Evolutionary conservation across 352 stramenopile genomes (phyloP).

Genomic region (Globisporangium cystogenes): DNA sequence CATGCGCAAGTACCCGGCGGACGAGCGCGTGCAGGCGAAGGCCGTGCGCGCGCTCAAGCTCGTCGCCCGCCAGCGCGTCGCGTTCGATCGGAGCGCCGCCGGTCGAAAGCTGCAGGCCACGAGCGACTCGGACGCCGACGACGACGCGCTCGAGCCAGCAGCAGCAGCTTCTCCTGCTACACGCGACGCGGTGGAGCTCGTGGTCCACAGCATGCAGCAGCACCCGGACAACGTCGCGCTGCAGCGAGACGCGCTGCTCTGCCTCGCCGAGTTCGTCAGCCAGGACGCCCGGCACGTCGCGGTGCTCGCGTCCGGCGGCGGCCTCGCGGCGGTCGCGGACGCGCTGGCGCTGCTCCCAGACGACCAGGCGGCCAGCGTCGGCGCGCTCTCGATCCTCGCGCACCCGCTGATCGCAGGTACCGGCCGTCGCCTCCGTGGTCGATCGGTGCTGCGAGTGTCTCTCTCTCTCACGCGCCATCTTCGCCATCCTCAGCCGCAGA

Average conservation of each 20-base stretch:
- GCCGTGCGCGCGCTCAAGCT: conserved; percentile 41
- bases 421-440: not conserved
- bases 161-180: not conserved
- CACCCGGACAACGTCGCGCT: conserved; percentile 27
- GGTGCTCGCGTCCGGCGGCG: conserved; percentile 33
- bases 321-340: conserved; percentile 36
- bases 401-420: conserved; percentile 45
- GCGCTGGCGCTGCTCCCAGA: conserved; percentile 44
- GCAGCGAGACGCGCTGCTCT: conserved; percentile 44
- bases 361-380: conserved; percentile 41
- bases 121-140: not conserved
- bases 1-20: conserved; percentile 40
- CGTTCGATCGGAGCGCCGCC: no score
- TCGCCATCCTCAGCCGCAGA: conserved; percentile 14
- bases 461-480: not conserved
- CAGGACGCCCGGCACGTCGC: conserved; percentile 21
- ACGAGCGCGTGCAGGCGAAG: conserved; percentile 39
- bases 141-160: not conserved
- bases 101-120: not conserved
- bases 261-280: conserved; percentile 29
- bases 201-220: conserved; percentile 41
- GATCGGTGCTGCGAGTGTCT: not conserved
- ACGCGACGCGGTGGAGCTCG: conserved; percentile 20
- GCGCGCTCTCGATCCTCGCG: conserved; percentile 42
- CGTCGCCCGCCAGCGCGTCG: conserved; percentile 25